Percentiles rank a stretch among this genome's conserved stretches.
Conservation (phyloP, 805 yeast genomes). For the Candida golubevii region DNA sequence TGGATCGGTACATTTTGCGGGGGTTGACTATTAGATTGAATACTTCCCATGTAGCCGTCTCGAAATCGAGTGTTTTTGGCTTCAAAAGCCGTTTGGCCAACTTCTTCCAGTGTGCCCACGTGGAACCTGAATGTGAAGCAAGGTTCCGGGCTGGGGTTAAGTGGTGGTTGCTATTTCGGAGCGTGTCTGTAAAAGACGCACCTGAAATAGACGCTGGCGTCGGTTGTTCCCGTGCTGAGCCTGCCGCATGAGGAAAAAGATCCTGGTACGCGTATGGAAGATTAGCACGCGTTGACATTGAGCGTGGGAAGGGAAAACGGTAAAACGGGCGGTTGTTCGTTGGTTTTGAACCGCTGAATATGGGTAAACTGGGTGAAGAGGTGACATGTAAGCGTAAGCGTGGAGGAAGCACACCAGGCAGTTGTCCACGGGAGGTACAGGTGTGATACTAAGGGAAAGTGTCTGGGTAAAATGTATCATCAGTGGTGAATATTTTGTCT, state of each 20-base stretch:
- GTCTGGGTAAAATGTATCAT: too few species aligned
- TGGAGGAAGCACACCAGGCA: too few species aligned
- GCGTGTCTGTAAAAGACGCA: slow-evolving; percentile 21
- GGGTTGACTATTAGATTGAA: slow-evolving; percentile 70
- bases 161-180: slow-evolving; percentile 13
- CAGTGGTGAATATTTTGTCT: too few species aligned
- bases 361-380: too few species aligned
- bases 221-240: slow-evolving; percentile 10
- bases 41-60: slow-evolving; percentile 91
- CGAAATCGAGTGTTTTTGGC: slow-evolving; percentile 84
- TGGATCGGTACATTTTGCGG: slow-evolving; percentile 72
- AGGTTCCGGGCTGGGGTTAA: slow-evolving; percentile 14
- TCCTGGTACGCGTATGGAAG: slow-evolving; percentile 43
- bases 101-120: slow-evolving; percentile 23
- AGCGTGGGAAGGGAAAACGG: too few species aligned
- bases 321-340: too few species aligned
- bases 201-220: slow-evolving; percentile 20
- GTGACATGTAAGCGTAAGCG: too few species aligned
- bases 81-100: slow-evolving; percentile 43
- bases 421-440: too few species aligned
- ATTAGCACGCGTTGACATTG: slow-evolving; percentile 35
- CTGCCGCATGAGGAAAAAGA: slow-evolving; percentile 30
- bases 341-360: too few species aligned
- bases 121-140: slow-evolving; percentile 6
- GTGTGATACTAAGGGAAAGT: too few species aligned